phyloP scores from a whole-genome alignment of 352 stramenopile genomes.

The Peronosclerospora sorghi region DNA sequence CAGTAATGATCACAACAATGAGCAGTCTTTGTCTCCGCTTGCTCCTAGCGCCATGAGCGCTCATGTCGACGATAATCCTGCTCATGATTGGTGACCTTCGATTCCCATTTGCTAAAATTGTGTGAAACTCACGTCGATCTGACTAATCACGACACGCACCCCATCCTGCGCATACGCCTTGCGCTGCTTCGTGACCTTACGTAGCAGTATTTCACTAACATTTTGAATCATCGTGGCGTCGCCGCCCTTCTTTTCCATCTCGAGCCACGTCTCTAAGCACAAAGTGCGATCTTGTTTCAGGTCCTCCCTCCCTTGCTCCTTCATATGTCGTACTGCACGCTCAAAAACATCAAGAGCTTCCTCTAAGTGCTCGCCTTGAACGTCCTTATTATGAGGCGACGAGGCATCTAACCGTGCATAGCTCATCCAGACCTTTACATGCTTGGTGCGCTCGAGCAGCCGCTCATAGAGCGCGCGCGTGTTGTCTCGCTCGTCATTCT shows the following conservation, averaged over 20 bases:
- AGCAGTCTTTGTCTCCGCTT: too few relatives aligned
- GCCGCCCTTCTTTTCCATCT: slow-evolving; percentile 81
- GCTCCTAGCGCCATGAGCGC: too few relatives aligned
- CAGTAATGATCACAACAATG: too few relatives aligned
- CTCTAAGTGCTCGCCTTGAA: slow-evolving; percentile 35
- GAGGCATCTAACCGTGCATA: slow-evolving; percentile 84
- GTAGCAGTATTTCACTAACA: slow-evolving; percentile 89
- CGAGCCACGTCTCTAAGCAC: slow-evolving; percentile 94
- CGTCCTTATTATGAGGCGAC: slow-evolving; percentile 11
- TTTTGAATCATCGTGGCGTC: slow-evolving; percentile 66
- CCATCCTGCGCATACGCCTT: slow-evolving; percentile 88
- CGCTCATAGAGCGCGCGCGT: slow-evolving; percentile 91
- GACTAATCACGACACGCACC: slow-evolving; percentile 26
- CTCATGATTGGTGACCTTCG: too few relatives aligned
- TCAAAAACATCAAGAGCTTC: slow-evolving; percentile 84
- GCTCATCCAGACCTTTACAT: slow-evolving; percentile 95
- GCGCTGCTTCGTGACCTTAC: slow-evolving; percentile 93
- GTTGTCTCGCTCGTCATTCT: slow-evolving; percentile 68
- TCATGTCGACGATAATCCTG: too few relatives aligned
- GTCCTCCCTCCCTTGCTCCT: slow-evolving; percentile 59
- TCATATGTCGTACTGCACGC: slow-evolving; percentile 87
- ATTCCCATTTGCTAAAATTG: too few relatives aligned
- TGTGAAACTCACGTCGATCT: too few relatives aligned
- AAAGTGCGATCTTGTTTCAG: slow-evolving; percentile 93
- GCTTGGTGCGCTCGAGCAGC: slow-evolving; percentile 92